These are phyloP conservation scores for Daldinia vernicosa DNA, from an alignment of 495 filamentous ascomycete species.

Conservation along the genomic window DNA sequence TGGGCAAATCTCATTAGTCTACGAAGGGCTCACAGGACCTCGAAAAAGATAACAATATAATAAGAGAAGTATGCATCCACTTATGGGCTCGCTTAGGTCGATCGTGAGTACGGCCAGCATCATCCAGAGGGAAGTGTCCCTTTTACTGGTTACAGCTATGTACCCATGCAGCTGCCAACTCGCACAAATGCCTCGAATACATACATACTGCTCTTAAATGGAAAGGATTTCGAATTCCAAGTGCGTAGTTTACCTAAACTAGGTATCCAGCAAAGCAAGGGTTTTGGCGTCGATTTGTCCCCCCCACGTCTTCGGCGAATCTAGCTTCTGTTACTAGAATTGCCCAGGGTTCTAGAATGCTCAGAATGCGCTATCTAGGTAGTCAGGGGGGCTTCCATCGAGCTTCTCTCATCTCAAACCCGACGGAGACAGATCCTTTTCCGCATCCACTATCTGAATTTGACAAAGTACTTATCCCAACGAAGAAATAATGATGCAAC, in stretches of 20 bases:
- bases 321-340: conserved; percentile 32
- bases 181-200: conserved; percentile 16
- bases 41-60: conserved; percentile 22
- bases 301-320: conserved; percentile 41
- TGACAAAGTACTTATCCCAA: conserved; percentile 12
- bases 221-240: conserved; percentile 28
- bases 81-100: conserved; percentile 1
- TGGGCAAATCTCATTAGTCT: conserved; percentile 28
- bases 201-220: conserved; percentile 20
- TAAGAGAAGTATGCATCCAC: conserved; percentile 11
- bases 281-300: conserved; percentile 22
- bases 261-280: conserved; percentile 19
- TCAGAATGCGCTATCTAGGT: conserved; percentile 12
- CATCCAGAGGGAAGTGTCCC: conserved; percentile 1
- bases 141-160: conserved; percentile 17
- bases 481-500: conserved; percentile 25
- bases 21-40: conserved; percentile 16
- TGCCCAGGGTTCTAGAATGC: conserved; percentile 38
- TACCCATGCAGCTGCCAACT: conserved; percentile 19
- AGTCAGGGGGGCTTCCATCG: conserved; percentile 21
- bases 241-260: conserved; percentile 22
- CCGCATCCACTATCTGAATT: conserved; percentile 18
- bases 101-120: conserved; percentile 16
- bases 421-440: conserved; percentile 12
- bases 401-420: conserved; percentile 31